Evolutionary conservation across 352 stramenopile species (phyloP).

Genomic region (Pythium rhizo-oryzae): DNA sequence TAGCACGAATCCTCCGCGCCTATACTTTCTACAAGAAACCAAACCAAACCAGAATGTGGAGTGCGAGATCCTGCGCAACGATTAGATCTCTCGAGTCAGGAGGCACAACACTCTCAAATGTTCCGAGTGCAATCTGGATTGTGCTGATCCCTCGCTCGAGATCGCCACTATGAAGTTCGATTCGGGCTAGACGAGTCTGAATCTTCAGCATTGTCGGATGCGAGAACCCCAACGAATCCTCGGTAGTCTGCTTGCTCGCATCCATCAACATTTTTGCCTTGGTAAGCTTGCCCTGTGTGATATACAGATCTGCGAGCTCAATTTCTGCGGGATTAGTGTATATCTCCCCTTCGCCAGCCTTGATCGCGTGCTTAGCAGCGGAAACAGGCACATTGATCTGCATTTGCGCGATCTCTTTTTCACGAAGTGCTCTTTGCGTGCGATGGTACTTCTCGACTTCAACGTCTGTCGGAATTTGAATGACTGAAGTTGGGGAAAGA

Average conservation of each 20-base stretch:
- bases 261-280: constrained; percentile 47
- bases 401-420: constrained; percentile 61
- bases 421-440: constrained; percentile 41
- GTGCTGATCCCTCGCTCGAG: constrained; percentile 13
- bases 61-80: constrained; percentile 37
- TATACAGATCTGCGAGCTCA: constrained; percentile 57
- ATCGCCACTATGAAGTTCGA: constrained; percentile 23
- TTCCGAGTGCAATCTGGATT: constrained; percentile 24
- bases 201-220: constrained; percentile 70
- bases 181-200: constrained; percentile 38
- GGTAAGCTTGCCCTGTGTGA: constrained; percentile 56
- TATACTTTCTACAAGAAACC: not conserved
- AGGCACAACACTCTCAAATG: constrained; percentile 34
- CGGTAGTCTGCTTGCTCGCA: constrained; percentile 33
- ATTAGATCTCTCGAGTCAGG: constrained; percentile 54
- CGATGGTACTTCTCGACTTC: constrained; percentile 58
- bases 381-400: constrained; percentile 55
- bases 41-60: constrained; percentile 47
- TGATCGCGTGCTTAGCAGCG: constrained; percentile 46
- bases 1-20: not conserved
- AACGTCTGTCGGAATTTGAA: constrained; percentile 18
- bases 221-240: constrained; percentile 41
- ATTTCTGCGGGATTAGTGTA: constrained; percentile 55
- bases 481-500: not conserved
- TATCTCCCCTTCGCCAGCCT: constrained; percentile 40